Conservation (phyloP, 2,329 filamentous ascomycete genomes). For the Hawksworthiomyces lignivorus region DNA sequence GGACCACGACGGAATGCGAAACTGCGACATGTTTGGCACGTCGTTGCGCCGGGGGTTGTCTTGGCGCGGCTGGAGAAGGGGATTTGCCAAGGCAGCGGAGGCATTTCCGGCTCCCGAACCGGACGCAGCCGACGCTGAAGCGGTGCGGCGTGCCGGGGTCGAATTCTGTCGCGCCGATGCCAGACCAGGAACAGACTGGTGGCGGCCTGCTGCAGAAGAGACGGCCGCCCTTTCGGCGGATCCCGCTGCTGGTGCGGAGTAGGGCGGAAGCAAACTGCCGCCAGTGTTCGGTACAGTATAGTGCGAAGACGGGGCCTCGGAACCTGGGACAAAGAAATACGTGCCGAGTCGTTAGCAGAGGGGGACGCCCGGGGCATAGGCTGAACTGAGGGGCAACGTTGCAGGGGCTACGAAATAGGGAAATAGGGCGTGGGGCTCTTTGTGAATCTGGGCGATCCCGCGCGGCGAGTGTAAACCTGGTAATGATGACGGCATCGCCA, state of each 20-base stretch:
- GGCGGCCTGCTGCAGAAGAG: slow-evolving; percentile 8
- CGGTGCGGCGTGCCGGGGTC: slow-evolving; percentile 3
- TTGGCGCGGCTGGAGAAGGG: slow-evolving; percentile 26
- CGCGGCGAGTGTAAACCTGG: too few species aligned
- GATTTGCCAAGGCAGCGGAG: slow-evolving; percentile 23
- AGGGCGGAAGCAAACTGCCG: slow-evolving; percentile 38
- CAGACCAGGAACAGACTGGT: slow-evolving; percentile 7
- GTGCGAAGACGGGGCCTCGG: slow-evolving; percentile 58
- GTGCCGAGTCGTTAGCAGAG: too few species aligned
- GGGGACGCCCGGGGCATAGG: too few species aligned
- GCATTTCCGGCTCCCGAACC: slow-evolving; percentile 30
- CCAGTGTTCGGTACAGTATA: slow-evolving; percentile 38
- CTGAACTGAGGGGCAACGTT: too few species aligned
- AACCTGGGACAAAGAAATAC: slow-evolving; percentile 33
- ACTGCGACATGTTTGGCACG: slow-evolving; percentile 40
- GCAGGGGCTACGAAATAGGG: too few species aligned
- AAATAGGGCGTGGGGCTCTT: too few species aligned
- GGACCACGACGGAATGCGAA: slow-evolving; percentile 54
- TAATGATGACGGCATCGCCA: neutral
- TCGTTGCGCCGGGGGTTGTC: slow-evolving; percentile 20
- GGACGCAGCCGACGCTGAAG: slow-evolving; percentile 11
- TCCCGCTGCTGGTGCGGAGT: slow-evolving; percentile 31
- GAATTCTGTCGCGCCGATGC: neutral
- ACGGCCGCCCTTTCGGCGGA: slow-evolving; percentile 8
- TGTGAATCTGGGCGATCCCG: too few species aligned